Evolutionary conservation across 192 early-diverging fungal genomes (phyloP).

Genomic region (Powellomyces hirtus): DNA sequence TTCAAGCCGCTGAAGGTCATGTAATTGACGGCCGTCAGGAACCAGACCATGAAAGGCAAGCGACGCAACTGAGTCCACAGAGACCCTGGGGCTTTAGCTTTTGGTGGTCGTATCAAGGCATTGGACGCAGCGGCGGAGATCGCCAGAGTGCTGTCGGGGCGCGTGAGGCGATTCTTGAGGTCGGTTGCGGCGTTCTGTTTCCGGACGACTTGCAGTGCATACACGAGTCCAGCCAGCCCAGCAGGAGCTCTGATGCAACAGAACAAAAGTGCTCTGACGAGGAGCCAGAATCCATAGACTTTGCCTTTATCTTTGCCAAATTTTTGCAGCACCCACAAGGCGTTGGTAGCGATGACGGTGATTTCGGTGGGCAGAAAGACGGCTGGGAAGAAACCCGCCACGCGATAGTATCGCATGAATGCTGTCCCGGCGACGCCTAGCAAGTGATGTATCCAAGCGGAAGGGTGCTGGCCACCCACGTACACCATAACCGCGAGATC

Average conservation of each 20-base stretch:
- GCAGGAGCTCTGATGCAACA: conserved; percentile 23
- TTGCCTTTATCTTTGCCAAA: not conserved
- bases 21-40: conserved; percentile 22
- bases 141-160: not conserved
- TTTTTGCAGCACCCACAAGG: conserved; percentile 23
- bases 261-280: conserved; percentile 23
- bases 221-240: conserved; percentile 10
- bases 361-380: conserved; percentile 29
- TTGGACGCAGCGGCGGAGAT: no score
- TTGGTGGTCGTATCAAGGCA: not conserved
- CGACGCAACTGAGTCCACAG: conserved; percentile 11
- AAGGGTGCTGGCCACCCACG: conserved; percentile 13
- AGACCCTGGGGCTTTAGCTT: not conserved
- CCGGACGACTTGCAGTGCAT: conserved; percentile 6
- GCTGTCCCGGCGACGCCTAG: conserved; percentile 24
- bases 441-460: conserved; percentile 37
- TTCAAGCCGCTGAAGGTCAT: conserved; percentile 28
- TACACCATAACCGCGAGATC: conserved; percentile 25
- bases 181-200: not conserved
- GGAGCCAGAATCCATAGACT: not conserved
- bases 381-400: conserved; percentile 22
- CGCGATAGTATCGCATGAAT: conserved; percentile 17
- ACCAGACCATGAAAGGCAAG: conserved; percentile 3
- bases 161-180: not conserved
- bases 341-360: conserved; percentile 32